A percentile compares a stretch with the other conserved stretches of the same genome.
Conservation (phyloP, 164 flowering plant genomes). For the Paratinospora sagittata region DNA sequence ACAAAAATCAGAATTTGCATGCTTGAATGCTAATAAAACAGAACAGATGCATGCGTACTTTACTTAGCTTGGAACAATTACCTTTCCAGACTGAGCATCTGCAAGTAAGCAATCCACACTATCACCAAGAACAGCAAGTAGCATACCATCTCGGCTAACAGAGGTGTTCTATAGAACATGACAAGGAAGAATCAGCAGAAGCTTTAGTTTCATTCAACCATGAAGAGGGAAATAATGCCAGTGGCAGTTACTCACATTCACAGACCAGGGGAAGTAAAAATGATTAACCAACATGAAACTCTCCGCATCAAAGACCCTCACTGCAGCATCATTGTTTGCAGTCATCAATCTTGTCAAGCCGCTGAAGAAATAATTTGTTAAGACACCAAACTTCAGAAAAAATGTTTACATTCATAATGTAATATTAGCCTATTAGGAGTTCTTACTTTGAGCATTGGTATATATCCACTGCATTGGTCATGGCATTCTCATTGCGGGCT, state of each 20-base stretch:
- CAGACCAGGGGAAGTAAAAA: slow-evolving; percentile 72
- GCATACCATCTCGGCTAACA: slow-evolving; percentile 75
- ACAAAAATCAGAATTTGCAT: slow-evolving; percentile 2
- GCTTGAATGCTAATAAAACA: too few species aligned
- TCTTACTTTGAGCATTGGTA: slow-evolving; percentile 43
- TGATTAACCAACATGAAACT: slow-evolving; percentile 40
- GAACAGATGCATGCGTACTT: not conserved
- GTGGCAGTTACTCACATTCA: slow-evolving; percentile 54
- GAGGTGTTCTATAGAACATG: slow-evolving; percentile 54
- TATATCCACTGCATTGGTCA: slow-evolving; percentile 81
- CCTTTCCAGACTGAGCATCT: slow-evolving; percentile 78
- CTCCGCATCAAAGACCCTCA: slow-evolving; percentile 61
- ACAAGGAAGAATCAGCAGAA: not conserved
- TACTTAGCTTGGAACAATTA: slow-evolving; percentile 16
- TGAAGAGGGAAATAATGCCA: not conserved
- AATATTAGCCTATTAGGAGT: not conserved
- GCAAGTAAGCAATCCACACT: slow-evolving; percentile 64
- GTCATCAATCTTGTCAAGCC: slow-evolving; percentile 57
- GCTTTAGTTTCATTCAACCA: not conserved
- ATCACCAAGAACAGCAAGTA: slow-evolving; percentile 84
- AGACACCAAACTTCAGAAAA: not conserved
- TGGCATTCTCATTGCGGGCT: slow-evolving; percentile 68
- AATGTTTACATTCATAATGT: not conserved
- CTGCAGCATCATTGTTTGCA: slow-evolving; percentile 77
- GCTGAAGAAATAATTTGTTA: slow-evolving; percentile 33